phyloP scores from a whole-genome alignment of 768 basidiomycete genomes.

The Panellus pusillus region DNA sequence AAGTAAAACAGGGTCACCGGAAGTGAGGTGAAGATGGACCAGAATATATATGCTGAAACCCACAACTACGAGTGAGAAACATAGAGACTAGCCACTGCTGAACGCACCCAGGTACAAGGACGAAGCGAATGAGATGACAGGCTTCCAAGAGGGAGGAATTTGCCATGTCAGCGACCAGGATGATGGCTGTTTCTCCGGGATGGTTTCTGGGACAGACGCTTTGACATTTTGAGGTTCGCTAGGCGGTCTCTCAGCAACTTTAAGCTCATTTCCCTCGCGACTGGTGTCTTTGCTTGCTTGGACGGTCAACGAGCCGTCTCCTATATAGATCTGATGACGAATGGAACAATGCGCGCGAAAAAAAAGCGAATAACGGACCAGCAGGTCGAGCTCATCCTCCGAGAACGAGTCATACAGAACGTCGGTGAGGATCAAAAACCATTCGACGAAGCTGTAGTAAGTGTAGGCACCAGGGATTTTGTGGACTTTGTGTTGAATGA shows the following conservation, averaged over 20 bases:
- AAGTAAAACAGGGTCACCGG: conserved; percentile 87
- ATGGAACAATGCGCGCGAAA: neutral
- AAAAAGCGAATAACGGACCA: conserved; percentile 39
- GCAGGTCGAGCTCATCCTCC: conserved; percentile 59
- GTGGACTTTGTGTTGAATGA: conserved; percentile 82
- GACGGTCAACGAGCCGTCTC: conserved; percentile 4
- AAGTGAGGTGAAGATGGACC: conserved; percentile 80
- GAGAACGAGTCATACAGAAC: conserved; percentile 71
- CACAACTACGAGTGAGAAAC: neutral
- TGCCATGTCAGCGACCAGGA: neutral
- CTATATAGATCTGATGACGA: conserved; percentile 30
- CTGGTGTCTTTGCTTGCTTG: neutral
- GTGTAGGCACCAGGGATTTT: conserved; percentile 86
- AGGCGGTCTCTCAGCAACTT: neutral
- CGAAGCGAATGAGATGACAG: conserved; percentile 33
- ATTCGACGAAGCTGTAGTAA: conserved; percentile 83
- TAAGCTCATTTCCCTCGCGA: neutral
- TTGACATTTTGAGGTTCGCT: neutral
- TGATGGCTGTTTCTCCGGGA: neutral
- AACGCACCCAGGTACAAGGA: conserved; percentile 60
- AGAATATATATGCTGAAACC: conserved; percentile 68
- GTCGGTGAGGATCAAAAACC: conserved; percentile 76
- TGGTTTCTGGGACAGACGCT: neutral
- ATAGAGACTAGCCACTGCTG: neutral
- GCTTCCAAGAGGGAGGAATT: conserved; percentile 15